Evolutionary conservation across 345 rosid genomes (phyloP).

Genomic region (Arabis alpina): DNA sequence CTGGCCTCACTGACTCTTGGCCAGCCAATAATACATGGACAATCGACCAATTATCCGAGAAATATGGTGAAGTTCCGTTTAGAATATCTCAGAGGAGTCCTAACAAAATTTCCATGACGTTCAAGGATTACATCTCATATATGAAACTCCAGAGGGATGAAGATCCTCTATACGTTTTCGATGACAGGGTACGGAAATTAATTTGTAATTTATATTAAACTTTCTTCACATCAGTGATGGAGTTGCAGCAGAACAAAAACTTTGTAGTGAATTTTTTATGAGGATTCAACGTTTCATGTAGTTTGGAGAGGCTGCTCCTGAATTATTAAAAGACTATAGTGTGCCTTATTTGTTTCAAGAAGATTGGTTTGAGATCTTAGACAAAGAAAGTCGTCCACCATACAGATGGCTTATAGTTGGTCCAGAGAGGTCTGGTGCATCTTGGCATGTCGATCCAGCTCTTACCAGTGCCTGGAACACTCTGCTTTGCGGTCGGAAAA

Average conservation of each 20-base stretch:
- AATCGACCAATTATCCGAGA: constrained; percentile 61
- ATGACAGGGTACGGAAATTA: constrained; percentile 66
- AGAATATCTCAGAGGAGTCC: constrained; percentile 87
- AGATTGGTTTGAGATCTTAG: constrained; percentile 82
- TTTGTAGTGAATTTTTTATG: constrained; percentile 3
- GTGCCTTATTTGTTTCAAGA: constrained; percentile 90
- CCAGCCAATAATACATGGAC: constrained; percentile 89
- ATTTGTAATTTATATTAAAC: neutral
- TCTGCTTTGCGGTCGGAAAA: constrained; percentile 87
- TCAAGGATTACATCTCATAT: constrained; percentile 83
- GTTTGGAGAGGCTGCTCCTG: constrained; percentile 89
- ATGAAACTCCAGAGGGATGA: constrained; percentile 83
- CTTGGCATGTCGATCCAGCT: constrained; percentile 99
- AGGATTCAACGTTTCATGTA: constrained; percentile 45
- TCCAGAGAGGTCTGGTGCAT: constrained; percentile 98
- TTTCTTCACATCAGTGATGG: constrained; percentile 11
- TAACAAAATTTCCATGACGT: constrained; percentile 64
- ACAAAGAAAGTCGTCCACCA: constrained; percentile 75
- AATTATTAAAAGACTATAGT: constrained; percentile 74
- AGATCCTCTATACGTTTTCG: constrained; percentile 94
- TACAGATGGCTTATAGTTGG: constrained; percentile 95
- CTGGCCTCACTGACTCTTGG: constrained; percentile 86
- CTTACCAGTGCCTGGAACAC: constrained; percentile 99
- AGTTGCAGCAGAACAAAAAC: constrained; percentile 9
- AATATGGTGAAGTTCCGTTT: constrained; percentile 71